Base-by-base conservation (phyloP, 345 rosid genomes). In the Combretum micranthum region DNA sequence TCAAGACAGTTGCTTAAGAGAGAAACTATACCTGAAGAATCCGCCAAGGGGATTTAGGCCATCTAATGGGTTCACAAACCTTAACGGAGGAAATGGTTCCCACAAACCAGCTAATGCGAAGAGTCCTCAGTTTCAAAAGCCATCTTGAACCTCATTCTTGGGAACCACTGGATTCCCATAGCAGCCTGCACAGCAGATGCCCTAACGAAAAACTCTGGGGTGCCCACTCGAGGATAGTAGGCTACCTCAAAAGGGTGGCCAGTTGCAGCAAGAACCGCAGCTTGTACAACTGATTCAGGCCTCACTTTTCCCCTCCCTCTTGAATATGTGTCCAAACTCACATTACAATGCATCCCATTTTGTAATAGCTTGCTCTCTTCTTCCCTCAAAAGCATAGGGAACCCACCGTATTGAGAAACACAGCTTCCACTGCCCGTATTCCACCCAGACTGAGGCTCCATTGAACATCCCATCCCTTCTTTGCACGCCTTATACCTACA, bases 71-170 rank as follows among this genome's bases (percentile, higher is more conserved):
- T 63, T 93, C 99, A 16, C 83, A 80, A 60, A 83, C 87, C 75
- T 85, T 91, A 71, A 85, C 97, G 18, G 83, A 72, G 61, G 96
- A 85, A 47, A 89, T 69, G 12, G 91, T 93, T n/a, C 99, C 99
- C 94, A 85, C 79, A 52, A 89, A 93, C 96, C 99, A 93, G 66
- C 96, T 93, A 68, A 89, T 85, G 68, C 0, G 96, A 89, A 8
- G 91, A 89, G 54, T 93, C 98, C 69, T 92, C 95, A 0, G 96
- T 88, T 64, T 92, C 96, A 37, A 92, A 92, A 52, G 98, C 76
- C 99, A 93, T 93, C 80, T 93, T 93, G 69, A 93, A 93, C 77
- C 97, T 82, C 88, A 89, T 89, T 15, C 99, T 97, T 12, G 81
- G 67, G 64, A 82, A 80, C 99, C 99, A 93, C 57, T 76, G 83